Base-by-base conservation (phyloP, 768 basidiomycete species). In the Mycena crocata region DNA sequence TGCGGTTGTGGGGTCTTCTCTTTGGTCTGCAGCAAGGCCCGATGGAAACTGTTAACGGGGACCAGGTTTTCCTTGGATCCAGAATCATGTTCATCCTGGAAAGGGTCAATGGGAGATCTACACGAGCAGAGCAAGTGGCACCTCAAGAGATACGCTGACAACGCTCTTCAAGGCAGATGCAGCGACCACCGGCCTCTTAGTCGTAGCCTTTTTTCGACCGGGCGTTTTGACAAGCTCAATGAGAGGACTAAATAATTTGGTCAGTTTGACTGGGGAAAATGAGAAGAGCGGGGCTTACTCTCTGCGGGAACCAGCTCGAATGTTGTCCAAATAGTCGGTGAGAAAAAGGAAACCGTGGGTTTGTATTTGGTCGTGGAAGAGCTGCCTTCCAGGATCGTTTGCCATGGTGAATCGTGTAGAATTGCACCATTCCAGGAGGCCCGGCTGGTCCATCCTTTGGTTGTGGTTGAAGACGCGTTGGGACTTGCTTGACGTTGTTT, bases 211-310 rank as follows among this genome's bases (percentile, higher is more conserved):
- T 77, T 87, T 93, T 46, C 93, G 86, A 32, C 91, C 89, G 17
- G 93, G 93, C 1, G 94, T 95, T 79, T 95, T 95, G 3, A 95
- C 87, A 21, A 95, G 84, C 57, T 94, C 92, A 44, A 93, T 89
- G 19, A 94, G 85, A 10, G 88, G 86, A 50, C 93, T 94, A 67
- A 19, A 42, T 0, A 34, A 17, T 15, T 45, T 23, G 58, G 60
- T 71, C 24, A 65, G 54, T 19, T 19, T n/a, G 26, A 35, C 13
- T 31, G 23, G 30, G 23, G 35, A 9, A 32, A 31, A 54, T 26
- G 24, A 63, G 24, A 19, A 68, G 30, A 39, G 26, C 24, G 50
- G n/a, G 5, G 50, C 86, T 51, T 71, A 93, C 93, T 89, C 92
- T 77, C 89, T 84, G 73, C 86, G 88, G 37, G 86, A 84, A 35